Conservation (phyloP, 2,329 filamentous ascomycete species). For the Cryoendolithus antarcticus region DNA sequence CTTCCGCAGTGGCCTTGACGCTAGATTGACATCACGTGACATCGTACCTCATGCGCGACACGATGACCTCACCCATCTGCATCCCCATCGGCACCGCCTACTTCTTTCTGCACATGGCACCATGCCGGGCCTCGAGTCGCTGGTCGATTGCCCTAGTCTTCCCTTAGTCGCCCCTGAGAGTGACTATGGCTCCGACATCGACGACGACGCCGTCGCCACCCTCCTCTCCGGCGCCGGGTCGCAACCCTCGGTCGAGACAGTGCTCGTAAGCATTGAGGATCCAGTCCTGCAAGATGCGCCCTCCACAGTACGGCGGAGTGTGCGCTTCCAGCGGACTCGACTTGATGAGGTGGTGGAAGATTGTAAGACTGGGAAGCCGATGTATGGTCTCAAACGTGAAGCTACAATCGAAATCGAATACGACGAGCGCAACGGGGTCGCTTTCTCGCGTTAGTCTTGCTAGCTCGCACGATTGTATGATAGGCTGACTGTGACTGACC, state of each 20-base stretch:
- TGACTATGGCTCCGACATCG: conserved; percentile 55
- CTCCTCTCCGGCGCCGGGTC: conserved; percentile 36
- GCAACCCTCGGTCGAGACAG: conserved; percentile 9
- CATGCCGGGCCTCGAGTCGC: conserved; percentile 3
- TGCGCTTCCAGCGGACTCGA: conserved; percentile 2
- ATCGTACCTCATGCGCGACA: too few species aligned
- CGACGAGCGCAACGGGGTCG: conserved; percentile 24
- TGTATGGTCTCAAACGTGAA: conserved; percentile 6
- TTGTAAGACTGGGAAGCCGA: neutral
- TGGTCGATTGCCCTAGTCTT: neutral
- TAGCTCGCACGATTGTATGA: conserved; percentile 12
- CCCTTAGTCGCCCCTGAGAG: conserved; percentile 25
- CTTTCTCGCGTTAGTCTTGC: conserved; percentile 19
- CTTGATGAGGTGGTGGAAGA: neutral
- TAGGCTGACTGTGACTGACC: conserved; percentile 18
- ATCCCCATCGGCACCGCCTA: too few species aligned
- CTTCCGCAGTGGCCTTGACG: too few species aligned
- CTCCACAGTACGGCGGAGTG: conserved; percentile 3
- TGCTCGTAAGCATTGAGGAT: conserved; percentile 9
- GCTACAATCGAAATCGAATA: conserved; percentile 31
- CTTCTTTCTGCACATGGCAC: conserved; percentile 1
- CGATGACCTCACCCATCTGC: too few species aligned
- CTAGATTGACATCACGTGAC: too few species aligned
- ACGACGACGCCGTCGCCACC: conserved; percentile 41
- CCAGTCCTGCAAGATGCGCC: conserved; percentile 13